A percentile compares a stretch with the other conserved stretches of the same genome.
These are phyloP conservation scores for Russula abietina DNA, from an alignment of 768 basidiomycete species.

Conservation along the genomic window DNA sequence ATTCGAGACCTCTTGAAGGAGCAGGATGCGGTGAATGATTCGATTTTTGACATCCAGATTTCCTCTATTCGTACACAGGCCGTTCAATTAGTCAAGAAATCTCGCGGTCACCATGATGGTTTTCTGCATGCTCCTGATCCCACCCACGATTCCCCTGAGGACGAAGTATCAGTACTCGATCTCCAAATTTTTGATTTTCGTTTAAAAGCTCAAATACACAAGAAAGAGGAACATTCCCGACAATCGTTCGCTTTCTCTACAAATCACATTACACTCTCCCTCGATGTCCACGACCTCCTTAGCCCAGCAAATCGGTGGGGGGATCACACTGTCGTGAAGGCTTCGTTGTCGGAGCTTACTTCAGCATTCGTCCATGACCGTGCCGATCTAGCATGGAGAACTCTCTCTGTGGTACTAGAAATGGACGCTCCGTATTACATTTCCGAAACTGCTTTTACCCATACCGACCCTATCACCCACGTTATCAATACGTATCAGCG, in stretches of 20 bases:
- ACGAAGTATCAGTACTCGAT: slow-evolving; percentile 16
- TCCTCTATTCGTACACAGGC: slow-evolving; percentile 13
- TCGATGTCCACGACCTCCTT: slow-evolving; percentile 6
- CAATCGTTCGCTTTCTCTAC: slow-evolving; percentile 13
- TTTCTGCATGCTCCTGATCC: background rate
- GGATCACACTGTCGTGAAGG: background rate
- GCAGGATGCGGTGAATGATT: slow-evolving; percentile 1
- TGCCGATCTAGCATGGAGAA: slow-evolving; percentile 17
- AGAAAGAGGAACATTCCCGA: slow-evolving; percentile 8
- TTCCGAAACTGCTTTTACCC: slow-evolving; percentile 4
- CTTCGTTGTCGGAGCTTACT: slow-evolving; percentile 6
- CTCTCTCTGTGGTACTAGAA: slow-evolving; percentile 13
- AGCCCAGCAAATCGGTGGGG: background rate
- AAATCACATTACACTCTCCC: background rate
- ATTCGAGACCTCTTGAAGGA: slow-evolving; percentile 12
- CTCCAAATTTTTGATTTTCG: slow-evolving; percentile 7
- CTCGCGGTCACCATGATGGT: background rate
- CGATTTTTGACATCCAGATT: slow-evolving; percentile 14
- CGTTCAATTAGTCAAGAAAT: slow-evolving; percentile 5
- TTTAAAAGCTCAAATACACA: slow-evolving; percentile 14
- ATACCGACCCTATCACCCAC: slow-evolving; percentile 1
- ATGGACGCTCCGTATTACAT: slow-evolving; percentile 15
- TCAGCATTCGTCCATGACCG: slow-evolving; percentile 9
- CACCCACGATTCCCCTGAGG: background rate
- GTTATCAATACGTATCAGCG: slow-evolving; percentile 3